Base-by-base conservation (phyloP, 208 protist genomes). In the Acanthamoeba healyi region DNA sequence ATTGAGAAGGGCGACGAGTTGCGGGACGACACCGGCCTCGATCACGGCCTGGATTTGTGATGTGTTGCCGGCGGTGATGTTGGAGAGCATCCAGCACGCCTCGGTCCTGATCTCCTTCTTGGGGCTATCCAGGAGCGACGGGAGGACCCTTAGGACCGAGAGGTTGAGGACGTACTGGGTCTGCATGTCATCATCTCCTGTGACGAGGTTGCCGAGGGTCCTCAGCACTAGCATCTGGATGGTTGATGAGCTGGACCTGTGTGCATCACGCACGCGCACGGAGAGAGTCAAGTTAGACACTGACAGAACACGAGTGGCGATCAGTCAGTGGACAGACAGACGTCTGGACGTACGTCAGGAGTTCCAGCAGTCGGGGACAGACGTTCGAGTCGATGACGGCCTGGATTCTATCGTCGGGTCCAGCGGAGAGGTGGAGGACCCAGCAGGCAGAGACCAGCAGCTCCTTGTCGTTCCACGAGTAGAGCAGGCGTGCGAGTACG, bases 51-150 rank as follows among this genome's bases (percentile, higher is more conserved):
- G 98, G 74, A 99, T 99, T 96, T 99, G 96, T 77, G 63, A 6
- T 4, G 94, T 67, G 95, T 95, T 98, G 77, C 99, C 99, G 10
- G 99, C 99, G 29, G 99, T 99, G 79, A 99, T 99, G 98, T 99
- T 99, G 22, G 99, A 99, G 84, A 99, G 97, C 12, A 99, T 99
- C 99, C 99, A 99, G 96, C 98, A 99, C 32, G 98, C 98, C 96
- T 99, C 99, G 96, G 99, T 99, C 32, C 97, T 97, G 65, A 99
- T 98, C 58, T 97, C 96, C 54, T 97, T 97, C 92, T 98, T 98
- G 26, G 93, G 94, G 94, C 97, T 96, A 44, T 93, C 92, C 44
- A 99, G 96, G 32, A 99, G 96, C 22, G 95, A 79, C 0, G 70
- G 86, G 22, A 99, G 95, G 54, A 87, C 67, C 12, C 95, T 72